These are phyloP conservation scores for Aureobasidium sp. DNA, from an alignment of 2,329 filamentous ascomycete genomes.

Conservation along the genomic window DNA sequence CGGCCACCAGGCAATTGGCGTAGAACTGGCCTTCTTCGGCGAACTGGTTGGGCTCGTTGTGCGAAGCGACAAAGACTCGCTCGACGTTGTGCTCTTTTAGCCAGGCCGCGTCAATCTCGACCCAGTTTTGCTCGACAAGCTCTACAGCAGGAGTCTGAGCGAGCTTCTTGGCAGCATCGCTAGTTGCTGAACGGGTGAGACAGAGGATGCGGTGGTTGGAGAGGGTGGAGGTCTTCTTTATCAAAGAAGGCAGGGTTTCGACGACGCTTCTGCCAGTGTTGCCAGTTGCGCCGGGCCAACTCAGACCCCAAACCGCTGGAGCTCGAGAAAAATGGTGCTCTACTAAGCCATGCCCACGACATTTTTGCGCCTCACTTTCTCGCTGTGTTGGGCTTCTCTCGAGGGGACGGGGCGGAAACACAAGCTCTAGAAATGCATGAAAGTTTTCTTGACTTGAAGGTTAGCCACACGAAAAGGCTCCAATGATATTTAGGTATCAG, in stretches of 20 bases:
- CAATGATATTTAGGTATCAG: too few species aligned
- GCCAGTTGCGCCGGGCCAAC: neutral
- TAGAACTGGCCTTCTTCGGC: neutral
- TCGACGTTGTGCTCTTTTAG: neutral
- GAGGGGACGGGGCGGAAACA: too few species aligned
- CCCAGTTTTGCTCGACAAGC: neutral
- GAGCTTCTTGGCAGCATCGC: neutral
- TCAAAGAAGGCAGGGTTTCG: neutral
- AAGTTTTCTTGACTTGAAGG: too few species aligned
- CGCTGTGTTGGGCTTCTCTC: neutral
- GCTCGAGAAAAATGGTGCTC: neutral
- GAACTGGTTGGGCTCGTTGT: neutral
- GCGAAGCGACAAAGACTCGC: neutral
- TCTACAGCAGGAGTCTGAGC: neutral
- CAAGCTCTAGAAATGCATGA: too few species aligned
- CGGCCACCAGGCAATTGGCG: neutral
- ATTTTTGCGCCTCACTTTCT: neutral
- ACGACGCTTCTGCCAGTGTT: neutral
- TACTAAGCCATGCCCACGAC: neutral
- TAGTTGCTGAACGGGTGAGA: neutral
- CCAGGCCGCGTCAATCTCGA: neutral
- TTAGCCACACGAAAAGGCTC: too few species aligned
- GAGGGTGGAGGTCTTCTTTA: neutral
- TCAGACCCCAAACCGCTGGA: neutral
- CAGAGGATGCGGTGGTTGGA: neutral